Evolutionary conservation across 78 protist genomes (phyloP), one percentile per base, ranked within the genome.

Genomic region (slime mould (Dictyostelium discoideum)): DNA sequence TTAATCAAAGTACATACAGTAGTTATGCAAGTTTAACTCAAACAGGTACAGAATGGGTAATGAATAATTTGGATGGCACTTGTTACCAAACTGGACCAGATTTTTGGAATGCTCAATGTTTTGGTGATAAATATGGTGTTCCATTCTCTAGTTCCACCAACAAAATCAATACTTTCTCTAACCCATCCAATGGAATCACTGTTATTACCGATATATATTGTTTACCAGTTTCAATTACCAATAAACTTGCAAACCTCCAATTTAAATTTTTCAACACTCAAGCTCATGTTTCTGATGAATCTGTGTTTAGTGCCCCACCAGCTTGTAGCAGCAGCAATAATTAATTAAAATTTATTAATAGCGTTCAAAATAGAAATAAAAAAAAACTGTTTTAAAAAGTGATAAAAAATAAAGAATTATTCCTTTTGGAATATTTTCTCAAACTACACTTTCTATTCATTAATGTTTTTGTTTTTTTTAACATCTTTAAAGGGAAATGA

Each of bases 61-160:
- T 57, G 32, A 76, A 87, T 82, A 16, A 37, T 18, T 18, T 67
- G 1, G 63, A 11, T 2, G n/a, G 65, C 2, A n/a, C 48, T 37
- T 87, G 93, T 37, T 77, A 60, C 29, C 44, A 5, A 22, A 87
- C 85, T 16, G 93, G 93, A 78, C 93, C 93, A 60, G 93, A 87
- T 69, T 77, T 37, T 46, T 87, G 93, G 93, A 87, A 60, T 22
- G 3, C 18, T 24, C 85, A 78, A 42, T 87, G 93, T 39, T 74
- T 74, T 74, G 81, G 81, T 37, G 81, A 74, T 74, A 74, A 7
- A 5, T 74, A 74, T 74, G 81, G 81, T 14, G 11, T 74, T 6
- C 81, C 81, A 74, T 74, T 37, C 9, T 5, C 13, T 13, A 0
- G 22, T 4, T 37, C 81, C 13, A 37, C 81, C 22, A 20, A 26